Evolutionary conservation across 2,329 filamentous ascomycete species (phyloP), one percentile per base, ranked within the genome.

Genomic region (Diatrype stigma): DNA sequence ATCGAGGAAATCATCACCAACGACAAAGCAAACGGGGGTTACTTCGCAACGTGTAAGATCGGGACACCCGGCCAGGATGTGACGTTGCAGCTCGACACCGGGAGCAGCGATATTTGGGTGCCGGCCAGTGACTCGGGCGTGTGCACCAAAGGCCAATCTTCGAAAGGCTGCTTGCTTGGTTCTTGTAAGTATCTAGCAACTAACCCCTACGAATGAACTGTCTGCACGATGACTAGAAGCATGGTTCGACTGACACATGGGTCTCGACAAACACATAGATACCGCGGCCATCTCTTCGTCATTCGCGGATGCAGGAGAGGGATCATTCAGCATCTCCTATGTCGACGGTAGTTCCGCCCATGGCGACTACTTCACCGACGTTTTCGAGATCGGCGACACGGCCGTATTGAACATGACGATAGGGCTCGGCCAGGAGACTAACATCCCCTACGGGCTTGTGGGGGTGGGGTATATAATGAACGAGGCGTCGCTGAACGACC

Each of bases 31-130:
- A 60, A 68, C 45, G 80, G 80, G 34, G 70, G 76, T 34, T 85
- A 85, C 63, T 84, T 82, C 59, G 75, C 78, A 17, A 76, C 76
- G 21, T 77, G 83, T 53, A 67, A 70, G 23, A 63, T 86, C 22
- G 84, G 84, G 17, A 83, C 77, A 6, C 82, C 83, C 0, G 66
- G 68, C 12, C 83, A 86, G 60, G 66, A 75, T 3, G 53, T 86
- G 38, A 77, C 73, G 1, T 66, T 86, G 48, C 80, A 84, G 63
- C 72, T 86, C 42, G 83, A 86, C 65, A 86, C 83, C 0, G 84
- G 82, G 40, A 85, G 81, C 60, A 84, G 81, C 54, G 84, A 87
- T 67, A 76, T 82, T 21, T 86, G 84, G 83, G 74, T 86, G 37
- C 75, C 77, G 14, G 65, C 67, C 42, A 64, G 59, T 51, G 46